These are phyloP conservation scores for Discostella stelligeroides DNA, from an alignment of 108 stramenopile genomes.

Conservation along the genomic window DNA sequence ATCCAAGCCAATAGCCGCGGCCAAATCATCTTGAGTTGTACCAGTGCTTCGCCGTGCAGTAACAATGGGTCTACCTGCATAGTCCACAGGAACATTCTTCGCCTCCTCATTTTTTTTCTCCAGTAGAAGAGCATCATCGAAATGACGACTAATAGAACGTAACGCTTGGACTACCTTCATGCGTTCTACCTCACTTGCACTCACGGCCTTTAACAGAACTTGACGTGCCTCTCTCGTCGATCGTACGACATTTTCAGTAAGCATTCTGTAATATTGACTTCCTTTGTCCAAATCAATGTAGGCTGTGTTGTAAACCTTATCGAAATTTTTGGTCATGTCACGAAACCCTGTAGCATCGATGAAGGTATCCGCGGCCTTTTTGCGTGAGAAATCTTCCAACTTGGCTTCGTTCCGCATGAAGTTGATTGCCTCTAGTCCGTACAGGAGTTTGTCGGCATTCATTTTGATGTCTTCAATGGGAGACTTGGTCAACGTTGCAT, in stretches of 20 bases:
- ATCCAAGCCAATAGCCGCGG: slow-evolving; percentile 47
- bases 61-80: slow-evolving; percentile 41
- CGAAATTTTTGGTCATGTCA: slow-evolving; percentile 77
- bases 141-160: slow-evolving; percentile 64
- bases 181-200: slow-evolving; percentile 63
- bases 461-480: slow-evolving; percentile 79
- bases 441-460: slow-evolving; percentile 79
- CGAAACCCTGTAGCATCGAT: slow-evolving; percentile 83
- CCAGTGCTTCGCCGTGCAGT: slow-evolving; percentile 8
- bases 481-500: slow-evolving; percentile 65
- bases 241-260: slow-evolving; percentile 86
- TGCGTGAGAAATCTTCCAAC: slow-evolving; percentile 61
- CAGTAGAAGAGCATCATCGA: slow-evolving; percentile 62
- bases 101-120: slow-evolving; percentile 51
- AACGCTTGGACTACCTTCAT: slow-evolving; percentile 72
- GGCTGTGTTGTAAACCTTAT: slow-evolving; percentile 83
- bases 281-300: slow-evolving; percentile 76
- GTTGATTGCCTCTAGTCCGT: slow-evolving; percentile 84
- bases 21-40: slow-evolving; percentile 14
- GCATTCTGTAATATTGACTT: slow-evolving; percentile 69
- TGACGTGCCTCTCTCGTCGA: slow-evolving; percentile 86
- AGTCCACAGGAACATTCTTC: slow-evolving; percentile 43
- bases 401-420: slow-evolving; percentile 79
- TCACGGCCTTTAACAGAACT: slow-evolving; percentile 74
- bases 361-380: slow-evolving; percentile 68